Conservation (phyloP, 2,329 filamentous ascomycete genomes). For the Pseudocercospora eumusae region DNA sequence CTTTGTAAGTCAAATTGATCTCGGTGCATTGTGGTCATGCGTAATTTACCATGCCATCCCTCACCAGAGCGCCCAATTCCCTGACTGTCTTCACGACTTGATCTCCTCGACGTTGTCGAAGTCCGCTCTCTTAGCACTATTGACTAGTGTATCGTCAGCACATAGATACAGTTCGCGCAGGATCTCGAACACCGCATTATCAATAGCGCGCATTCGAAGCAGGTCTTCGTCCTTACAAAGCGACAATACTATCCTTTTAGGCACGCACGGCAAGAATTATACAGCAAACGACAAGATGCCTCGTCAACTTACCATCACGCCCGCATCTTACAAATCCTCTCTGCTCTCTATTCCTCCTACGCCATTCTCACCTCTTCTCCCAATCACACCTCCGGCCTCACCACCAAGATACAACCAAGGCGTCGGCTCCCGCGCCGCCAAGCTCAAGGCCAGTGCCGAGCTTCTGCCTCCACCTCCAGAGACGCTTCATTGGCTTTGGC, state of each 20-base stretch:
- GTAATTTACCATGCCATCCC: conserved; percentile 3
- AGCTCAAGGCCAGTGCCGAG: conserved; percentile 23
- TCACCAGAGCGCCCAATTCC: neutral
- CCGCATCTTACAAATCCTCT: conserved; percentile 48
- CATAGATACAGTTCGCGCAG: conserved; percentile 6
- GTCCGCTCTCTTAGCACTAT: neutral
- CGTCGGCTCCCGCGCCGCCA: conserved; percentile 11
- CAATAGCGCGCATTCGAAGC: conserved; percentile 24
- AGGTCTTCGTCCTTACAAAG: conserved; percentile 28
- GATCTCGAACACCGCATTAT: conserved; percentile 1
- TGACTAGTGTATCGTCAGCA: conserved; percentile 4
- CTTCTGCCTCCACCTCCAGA: conserved; percentile 34
- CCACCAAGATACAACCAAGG: conserved; percentile 10
- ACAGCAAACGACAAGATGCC: conserved; percentile 29
- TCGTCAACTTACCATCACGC: conserved; percentile 39
- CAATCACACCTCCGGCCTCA: conserved; percentile 26
- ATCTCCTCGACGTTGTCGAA: neutral
- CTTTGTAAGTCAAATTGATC: conserved; percentile 29
- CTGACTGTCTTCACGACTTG: neutral
- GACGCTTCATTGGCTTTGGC: conserved; percentile 54
- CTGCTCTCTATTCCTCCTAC: conserved; percentile 48
- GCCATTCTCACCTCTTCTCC: conserved; percentile 42
- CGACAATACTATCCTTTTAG: neutral
- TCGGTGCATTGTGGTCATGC: conserved; percentile 11
- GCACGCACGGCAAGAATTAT: neutral